A percentile compares a stretch with the other conserved stretches of the same genome.
Conservation (phyloP, 2,329 filamentous ascomycete genomes). For the Penicillium sumatraense region DNA sequence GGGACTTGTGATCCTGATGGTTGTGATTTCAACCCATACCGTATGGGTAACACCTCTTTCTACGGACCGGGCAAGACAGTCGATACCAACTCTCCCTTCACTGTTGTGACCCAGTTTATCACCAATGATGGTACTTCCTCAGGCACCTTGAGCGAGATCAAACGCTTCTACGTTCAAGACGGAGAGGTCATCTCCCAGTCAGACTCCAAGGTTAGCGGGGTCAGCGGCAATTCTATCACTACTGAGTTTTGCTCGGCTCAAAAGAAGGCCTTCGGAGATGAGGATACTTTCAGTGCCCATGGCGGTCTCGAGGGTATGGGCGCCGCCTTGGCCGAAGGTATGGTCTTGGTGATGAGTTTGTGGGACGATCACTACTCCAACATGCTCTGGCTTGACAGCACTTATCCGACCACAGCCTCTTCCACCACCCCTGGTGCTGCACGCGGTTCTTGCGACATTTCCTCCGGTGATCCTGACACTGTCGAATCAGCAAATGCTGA, state of each 20-base stretch:
- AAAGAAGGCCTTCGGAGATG: constrained; percentile 61
- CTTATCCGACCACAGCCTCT: constrained; percentile 58
- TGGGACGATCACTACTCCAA: constrained; percentile 70
- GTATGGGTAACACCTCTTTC: constrained; percentile 66
- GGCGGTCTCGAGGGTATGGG: constrained; percentile 64
- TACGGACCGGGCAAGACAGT: constrained; percentile 64
- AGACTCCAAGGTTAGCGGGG: constrained; percentile 49
- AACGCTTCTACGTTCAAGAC: constrained; percentile 68
- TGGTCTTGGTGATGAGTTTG: constrained; percentile 65
- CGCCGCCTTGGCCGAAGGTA: constrained; percentile 58
- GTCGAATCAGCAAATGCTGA: constrained; percentile 54
- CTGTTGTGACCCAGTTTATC: constrained; percentile 71
- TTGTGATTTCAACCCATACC: constrained; percentile 73
- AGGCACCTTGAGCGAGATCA: constrained; percentile 64
- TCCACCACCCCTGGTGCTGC: constrained; percentile 52
- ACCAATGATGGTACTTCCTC: constrained; percentile 54
- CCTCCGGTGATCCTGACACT: constrained; percentile 57
- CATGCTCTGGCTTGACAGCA: constrained; percentile 77
- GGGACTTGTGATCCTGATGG: constrained; percentile 71
- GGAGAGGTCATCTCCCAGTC: constrained; percentile 64
- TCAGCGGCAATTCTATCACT: constrained; percentile 60
- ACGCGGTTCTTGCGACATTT: constrained; percentile 60
- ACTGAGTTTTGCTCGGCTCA: constrained; percentile 61
- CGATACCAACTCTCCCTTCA: constrained; percentile 64
- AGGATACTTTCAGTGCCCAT: constrained; percentile 56